Percentiles rank a stretch among this genome's conserved stretches.
Evolutionary conservation across 306 rosid species (phyloP).

Genomic region (Luffa aegyptiaca): DNA sequence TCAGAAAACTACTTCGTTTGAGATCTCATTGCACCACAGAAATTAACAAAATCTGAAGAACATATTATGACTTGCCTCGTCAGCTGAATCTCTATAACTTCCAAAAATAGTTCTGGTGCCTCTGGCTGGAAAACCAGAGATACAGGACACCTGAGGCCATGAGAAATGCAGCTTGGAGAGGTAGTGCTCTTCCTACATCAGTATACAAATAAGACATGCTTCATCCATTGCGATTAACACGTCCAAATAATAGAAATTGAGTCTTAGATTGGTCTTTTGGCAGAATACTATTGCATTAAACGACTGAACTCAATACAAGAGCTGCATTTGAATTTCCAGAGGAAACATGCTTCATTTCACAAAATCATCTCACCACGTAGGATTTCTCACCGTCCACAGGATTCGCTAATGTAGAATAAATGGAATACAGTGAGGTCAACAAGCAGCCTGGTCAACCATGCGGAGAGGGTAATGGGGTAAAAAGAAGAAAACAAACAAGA

Average conservation of each 20-base stretch:
- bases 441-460: background rate
- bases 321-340: background rate
- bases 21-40: background rate
- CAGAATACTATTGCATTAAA: background rate
- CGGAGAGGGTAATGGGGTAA: background rate
- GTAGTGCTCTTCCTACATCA: conserved; percentile 70
- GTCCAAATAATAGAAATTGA: background rate
- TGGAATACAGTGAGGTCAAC: background rate
- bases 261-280: background rate
- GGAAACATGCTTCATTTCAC: background rate
- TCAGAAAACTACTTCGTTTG: background rate
- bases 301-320: background rate
- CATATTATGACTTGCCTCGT: conserved; percentile 36
- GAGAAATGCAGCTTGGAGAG: conserved; percentile 64
- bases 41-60: background rate
- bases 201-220: conserved; percentile 1
- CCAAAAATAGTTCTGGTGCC: conserved; percentile 56
- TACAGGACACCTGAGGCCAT: conserved; percentile 85
- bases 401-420: background rate
- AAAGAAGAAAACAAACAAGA: background rate
- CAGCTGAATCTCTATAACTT: conserved; percentile 47
- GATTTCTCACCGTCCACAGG: background rate
- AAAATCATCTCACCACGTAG: background rate
- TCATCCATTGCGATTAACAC: background rate
- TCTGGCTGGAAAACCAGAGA: conserved; percentile 62